Evolutionary conservation across 2,329 filamentous ascomycete genomes (phyloP), one percentile per base, ranked within the genome.

Genomic region (Scedosporium boydii): DNA sequence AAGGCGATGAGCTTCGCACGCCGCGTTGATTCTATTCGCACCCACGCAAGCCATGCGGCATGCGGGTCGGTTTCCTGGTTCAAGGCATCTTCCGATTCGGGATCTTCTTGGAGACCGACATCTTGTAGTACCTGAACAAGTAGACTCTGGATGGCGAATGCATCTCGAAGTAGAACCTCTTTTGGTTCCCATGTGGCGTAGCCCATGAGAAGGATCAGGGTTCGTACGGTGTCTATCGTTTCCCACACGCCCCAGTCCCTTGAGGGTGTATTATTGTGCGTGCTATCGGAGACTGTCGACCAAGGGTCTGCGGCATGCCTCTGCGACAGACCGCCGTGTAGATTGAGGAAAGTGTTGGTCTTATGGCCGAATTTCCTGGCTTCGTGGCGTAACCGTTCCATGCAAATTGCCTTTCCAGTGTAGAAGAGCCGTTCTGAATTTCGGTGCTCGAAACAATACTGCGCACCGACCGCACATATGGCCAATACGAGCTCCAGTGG

Each of bases 131-230:
- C 66, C 10, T 74, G 72, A 0, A 71, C 70, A 1, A 76, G 66
- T 2, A 75, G 67, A 1, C 68, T 68, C 9, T 75, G 74, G 0
- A 76, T 42, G 0, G 65, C 64, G 18, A 76, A 75, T 0, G 74
- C 73, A 42, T 76, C 74, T 14, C 73, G 70, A 0, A 76, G 63
- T 9, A 75, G 67, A 0, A 66, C 58, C 10, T 68, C 67, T 44
- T 73, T 71, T 1, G 69, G 69, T 10, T 76, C 74, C 74, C 74
- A 76, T 0, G 74, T 75, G 0, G 74, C 74, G 34, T 70, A 75
- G 1, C 70, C 74, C 74, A 76, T 76, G 6, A 76, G 68, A 1
- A 70, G 69, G 5, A 75, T 70, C 6, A 76, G 64, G 1, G 73
- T 69, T 0, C 72, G 67, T 1, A 75, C 69, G 0, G 71, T 69